Conservation (phyloP, 129 eudicot genomes). For the Saposhnikovia divaricata region DNA sequence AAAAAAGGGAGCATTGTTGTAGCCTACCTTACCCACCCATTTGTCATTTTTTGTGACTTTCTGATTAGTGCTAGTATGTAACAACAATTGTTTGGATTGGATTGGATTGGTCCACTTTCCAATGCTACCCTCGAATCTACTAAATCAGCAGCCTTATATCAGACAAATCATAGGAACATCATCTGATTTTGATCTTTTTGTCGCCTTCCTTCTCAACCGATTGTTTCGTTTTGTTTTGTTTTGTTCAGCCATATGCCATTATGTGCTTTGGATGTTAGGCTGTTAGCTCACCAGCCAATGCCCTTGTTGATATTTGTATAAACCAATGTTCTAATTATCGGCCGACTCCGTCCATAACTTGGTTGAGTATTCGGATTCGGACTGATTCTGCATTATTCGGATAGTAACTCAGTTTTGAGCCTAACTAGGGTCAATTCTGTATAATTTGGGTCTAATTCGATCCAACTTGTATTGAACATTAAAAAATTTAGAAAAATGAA, state of each 20-base stretch:
- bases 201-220: not conserved
- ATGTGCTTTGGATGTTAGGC: not conserved
- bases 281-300: not conserved
- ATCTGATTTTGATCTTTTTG: not conserved
- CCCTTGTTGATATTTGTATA: too few relatives aligned
- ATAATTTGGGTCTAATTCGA: too few relatives aligned
- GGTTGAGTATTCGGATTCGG: too few relatives aligned
- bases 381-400: too few relatives aligned
- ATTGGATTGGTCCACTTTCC: not conserved
- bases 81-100: not conserved
- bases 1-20: not conserved
- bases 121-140: not conserved
- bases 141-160: not conserved
- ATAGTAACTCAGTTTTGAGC: too few relatives aligned
- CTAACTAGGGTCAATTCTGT: too few relatives aligned
- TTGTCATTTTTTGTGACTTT: not conserved
- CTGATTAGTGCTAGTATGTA: not conserved
- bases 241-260: not conserved
- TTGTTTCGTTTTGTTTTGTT: not conserved
- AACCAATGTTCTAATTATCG: too few relatives aligned
- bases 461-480: too few relatives aligned
- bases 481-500: too few relatives aligned
- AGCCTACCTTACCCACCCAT: conserved; percentile 1
- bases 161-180: not conserved
- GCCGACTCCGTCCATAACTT: too few relatives aligned